phyloP scores from a whole-genome alignment of 371 early-diverging fungal species.

The Batrachochytrium dendrobatidis region DNA sequence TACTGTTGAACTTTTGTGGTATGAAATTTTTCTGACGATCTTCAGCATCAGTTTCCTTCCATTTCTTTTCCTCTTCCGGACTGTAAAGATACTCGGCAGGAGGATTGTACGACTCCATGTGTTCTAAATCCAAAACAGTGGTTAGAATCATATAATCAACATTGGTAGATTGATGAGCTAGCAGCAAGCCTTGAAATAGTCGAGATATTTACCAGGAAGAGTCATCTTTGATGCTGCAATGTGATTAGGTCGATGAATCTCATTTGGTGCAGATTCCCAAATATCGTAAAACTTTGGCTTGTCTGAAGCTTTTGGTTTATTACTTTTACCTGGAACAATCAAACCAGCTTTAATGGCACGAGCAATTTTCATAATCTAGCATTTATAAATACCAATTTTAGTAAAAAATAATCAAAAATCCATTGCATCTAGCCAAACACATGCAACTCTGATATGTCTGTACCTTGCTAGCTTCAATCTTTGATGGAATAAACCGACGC shows the following conservation, averaged over 20 bases:
- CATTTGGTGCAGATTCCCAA: slow-evolving; percentile 54
- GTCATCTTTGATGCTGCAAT: slow-evolving; percentile 87
- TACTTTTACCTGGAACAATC: slow-evolving; percentile 61
- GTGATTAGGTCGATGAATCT: slow-evolving; percentile 54
- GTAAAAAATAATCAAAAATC: neutral
- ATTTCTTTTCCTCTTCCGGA: slow-evolving; percentile 68
- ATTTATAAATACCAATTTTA: neutral
- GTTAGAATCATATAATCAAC: no score
- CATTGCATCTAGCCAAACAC: neutral
- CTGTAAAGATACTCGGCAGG: slow-evolving; percentile 92
- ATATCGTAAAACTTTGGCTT: slow-evolving; percentile 74
- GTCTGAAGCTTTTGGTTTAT: slow-evolving; percentile 31
- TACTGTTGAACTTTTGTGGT: slow-evolving; percentile 68
- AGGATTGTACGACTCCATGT: slow-evolving; percentile 93
- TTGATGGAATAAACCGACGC: slow-evolving; percentile 89
- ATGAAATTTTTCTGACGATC: slow-evolving; percentile 74
- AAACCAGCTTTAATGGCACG: slow-evolving; percentile 85
- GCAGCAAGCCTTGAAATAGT: neutral
- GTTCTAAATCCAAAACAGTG: no score
- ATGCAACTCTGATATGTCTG: no score
- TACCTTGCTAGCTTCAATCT: slow-evolving; percentile 79
- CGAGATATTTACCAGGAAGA: slow-evolving; percentile 62
- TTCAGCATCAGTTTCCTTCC: slow-evolving; percentile 71
- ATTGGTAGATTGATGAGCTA: no score
- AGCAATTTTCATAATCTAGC: slow-evolving; percentile 86